A percentile compares a stretch with the other conserved stretches of the same genome.
phyloP scores from a whole-genome alignment of 1,284 basidiomycete genomes.

The Apiotrichum mycotoxinovorans region DNA sequence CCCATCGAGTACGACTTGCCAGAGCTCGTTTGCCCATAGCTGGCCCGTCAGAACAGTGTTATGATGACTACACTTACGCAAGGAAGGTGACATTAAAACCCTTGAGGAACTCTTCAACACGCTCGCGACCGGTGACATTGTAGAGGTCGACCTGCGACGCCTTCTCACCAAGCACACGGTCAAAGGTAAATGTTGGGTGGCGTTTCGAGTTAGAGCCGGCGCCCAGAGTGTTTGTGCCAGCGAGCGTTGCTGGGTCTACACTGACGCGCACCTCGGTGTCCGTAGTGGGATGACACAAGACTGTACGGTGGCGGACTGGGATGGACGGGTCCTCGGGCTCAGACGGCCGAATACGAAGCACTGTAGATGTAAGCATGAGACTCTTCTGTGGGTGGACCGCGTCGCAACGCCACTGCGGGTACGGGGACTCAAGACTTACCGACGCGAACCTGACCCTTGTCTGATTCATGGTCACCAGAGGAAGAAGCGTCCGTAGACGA shows the following conservation, averaged over 20 bases:
- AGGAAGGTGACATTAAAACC: conserved; percentile 97
- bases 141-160: conserved; percentile 83
- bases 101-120: conserved; percentile 85
- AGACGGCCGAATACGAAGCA: conserved; percentile 86
- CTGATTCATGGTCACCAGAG: conserved; percentile 21
- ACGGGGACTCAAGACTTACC: conserved; percentile 31
- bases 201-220: conserved; percentile 58
- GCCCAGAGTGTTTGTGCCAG: conserved; percentile 51
- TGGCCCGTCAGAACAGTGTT: conserved; percentile 22
- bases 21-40: conserved; percentile 88
- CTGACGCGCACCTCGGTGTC: conserved; percentile 72
- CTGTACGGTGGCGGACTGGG: conserved; percentile 87
- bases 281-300: conserved; percentile 71
- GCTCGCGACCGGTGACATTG: conserved; percentile 73
- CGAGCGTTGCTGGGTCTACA: conserved; percentile 53
- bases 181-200: conserved; percentile 87
- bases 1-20: conserved; percentile 97
- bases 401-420: conserved; percentile 12
- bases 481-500: neutral
- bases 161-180: conserved; percentile 81
- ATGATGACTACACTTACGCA: conserved; percentile 57
- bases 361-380: conserved; percentile 51
- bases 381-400: too few species aligned
- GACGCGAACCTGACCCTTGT: conserved; percentile 41
- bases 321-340: conserved; percentile 81